Evolutionary conservation across 345 rosid species (phyloP).

Genomic region (Bretschneidera sinensis): DNA sequence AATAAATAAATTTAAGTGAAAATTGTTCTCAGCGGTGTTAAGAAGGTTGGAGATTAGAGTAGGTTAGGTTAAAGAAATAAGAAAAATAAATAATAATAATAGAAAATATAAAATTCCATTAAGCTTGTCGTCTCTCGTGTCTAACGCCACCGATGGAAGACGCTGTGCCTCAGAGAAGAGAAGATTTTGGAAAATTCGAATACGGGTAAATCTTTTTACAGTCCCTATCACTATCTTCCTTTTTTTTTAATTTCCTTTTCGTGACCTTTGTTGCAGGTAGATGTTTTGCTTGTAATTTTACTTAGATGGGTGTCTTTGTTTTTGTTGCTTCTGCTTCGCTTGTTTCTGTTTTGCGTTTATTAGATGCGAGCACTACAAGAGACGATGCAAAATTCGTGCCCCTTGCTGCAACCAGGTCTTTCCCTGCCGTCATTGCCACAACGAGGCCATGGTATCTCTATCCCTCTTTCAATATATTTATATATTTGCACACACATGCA

Average conservation of each 20-base stretch:
- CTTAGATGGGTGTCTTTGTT: not conserved
- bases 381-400: conserved; percentile 72
- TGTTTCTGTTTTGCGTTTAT: no score
- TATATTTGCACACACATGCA: no score
- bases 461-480: not conserved
- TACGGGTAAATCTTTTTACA: conserved; percentile 19
- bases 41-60: no score
- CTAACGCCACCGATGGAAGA: conserved; percentile 10
- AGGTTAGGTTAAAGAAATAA: no score
- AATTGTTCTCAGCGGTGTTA: no score
- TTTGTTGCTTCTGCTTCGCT: not conserved
- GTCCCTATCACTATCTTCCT: not conserved
- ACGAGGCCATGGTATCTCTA: conserved; percentile 55
- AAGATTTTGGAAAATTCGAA: conserved; percentile 21
- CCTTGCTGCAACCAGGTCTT: conserved; percentile 71
- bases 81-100: no score
- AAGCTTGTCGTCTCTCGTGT: not conserved
- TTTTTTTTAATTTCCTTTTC: not conserved
- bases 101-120: no score
- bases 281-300: no score
- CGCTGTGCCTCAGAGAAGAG: conserved; percentile 6
- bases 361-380: conserved; percentile 71
- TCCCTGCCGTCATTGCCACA: conserved; percentile 83
- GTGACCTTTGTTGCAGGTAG: no score
- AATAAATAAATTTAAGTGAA: no score